Base-by-base conservation (phyloP, 108 stramenopile genomes). In the Nitzschia sp. region DNA sequence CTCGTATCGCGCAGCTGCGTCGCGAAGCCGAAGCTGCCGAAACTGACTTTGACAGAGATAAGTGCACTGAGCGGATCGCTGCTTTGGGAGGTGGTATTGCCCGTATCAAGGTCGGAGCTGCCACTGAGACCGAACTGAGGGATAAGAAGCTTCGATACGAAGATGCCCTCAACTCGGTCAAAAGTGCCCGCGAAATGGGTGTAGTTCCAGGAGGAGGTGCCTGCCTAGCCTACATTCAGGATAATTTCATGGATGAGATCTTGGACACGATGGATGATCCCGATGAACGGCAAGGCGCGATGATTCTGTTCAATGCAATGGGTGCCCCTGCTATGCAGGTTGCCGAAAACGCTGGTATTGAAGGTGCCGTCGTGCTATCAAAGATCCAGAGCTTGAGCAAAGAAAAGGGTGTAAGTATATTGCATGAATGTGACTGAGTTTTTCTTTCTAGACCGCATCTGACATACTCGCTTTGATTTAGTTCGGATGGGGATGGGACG, bases 81-180 rank as follows among this genome's bases (percentile, higher is more conserved):
- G 91, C 98, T 15, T 86, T 98, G 23, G 98, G 98, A 0, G 98
- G 98, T 32, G 98, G 98, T 36, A 97, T 97, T 71, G 96, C 96
- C 35, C 83, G 96, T 24, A 98, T 98, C 78, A 98, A 98, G 91
- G 93, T 98, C 34, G 98, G 98, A 42, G 98, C 98, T 15, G 98
- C 98, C 19, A 98, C 98, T 21, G 98, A 98, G 82, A 98, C 97
- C 13, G 98, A 98, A 75, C 76, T 98, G 46, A 98, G 97, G 93
- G 98, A 98, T 77, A 98, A 98, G 89, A 97, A 97, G 83, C 91
- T 98, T 27, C 87, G 98, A 35, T 97, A 97, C 76, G 98, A 97
- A 66, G 98, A 96, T 84, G 98, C 98, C 35, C 71, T 98, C 33
- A 98, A 98, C 83, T 95, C 95, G 3, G 96, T 98, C 11, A 67